phyloP scores from a whole-genome alignment of 2,329 filamentous ascomycete species.

The Hymenoscyphus salicellus region DNA sequence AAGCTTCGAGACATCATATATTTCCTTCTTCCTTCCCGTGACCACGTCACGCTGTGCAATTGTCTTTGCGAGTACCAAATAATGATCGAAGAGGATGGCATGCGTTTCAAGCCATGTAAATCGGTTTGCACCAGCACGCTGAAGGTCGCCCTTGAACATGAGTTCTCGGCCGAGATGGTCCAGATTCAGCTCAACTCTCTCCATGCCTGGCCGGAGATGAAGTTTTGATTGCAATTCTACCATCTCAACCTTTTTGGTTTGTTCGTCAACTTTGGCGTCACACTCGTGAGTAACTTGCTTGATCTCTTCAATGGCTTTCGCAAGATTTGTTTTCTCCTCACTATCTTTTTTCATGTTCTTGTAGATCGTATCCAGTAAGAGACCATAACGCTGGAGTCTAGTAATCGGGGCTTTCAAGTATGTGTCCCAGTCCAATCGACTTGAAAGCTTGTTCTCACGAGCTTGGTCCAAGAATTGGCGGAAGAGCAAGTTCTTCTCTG shows the following conservation, averaged over 20 bases:
- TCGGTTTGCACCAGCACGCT: slow-evolving; percentile 81
- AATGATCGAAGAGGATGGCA: slow-evolving; percentile 92
- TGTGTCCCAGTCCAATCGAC: slow-evolving; percentile 87
- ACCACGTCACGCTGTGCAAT: slow-evolving; percentile 66
- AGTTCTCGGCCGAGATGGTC: slow-evolving; percentile 91
- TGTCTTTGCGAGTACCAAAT: slow-evolving; percentile 84
- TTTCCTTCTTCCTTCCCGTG: slow-evolving; percentile 70
- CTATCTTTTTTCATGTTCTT: slow-evolving; percentile 80
- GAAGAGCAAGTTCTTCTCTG: slow-evolving; percentile 82
- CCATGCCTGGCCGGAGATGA: slow-evolving; percentile 81
- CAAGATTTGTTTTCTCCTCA: slow-evolving; percentile 84
- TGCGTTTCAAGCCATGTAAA: slow-evolving; percentile 95
- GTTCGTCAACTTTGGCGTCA: slow-evolving; percentile 87
- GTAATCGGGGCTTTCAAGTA: slow-evolving; percentile 93
- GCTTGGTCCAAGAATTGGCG: slow-evolving; percentile 79
- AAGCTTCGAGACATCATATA: slow-evolving; percentile 90
- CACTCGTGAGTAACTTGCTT: slow-evolving; percentile 85
- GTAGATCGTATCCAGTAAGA: slow-evolving; percentile 78
- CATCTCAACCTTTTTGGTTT: slow-evolving; percentile 85
- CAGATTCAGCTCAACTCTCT: slow-evolving; percentile 80
- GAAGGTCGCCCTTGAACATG: slow-evolving; percentile 83
- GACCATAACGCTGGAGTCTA: slow-evolving; percentile 81
- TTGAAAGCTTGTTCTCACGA: slow-evolving; percentile 72
- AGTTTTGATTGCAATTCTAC: slow-evolving; percentile 81
- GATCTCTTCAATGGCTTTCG: slow-evolving; percentile 86